Evolutionary conservation across 192 early-diverging fungal species (phyloP).

Genomic region (Glomus cerebriforme): DNA sequence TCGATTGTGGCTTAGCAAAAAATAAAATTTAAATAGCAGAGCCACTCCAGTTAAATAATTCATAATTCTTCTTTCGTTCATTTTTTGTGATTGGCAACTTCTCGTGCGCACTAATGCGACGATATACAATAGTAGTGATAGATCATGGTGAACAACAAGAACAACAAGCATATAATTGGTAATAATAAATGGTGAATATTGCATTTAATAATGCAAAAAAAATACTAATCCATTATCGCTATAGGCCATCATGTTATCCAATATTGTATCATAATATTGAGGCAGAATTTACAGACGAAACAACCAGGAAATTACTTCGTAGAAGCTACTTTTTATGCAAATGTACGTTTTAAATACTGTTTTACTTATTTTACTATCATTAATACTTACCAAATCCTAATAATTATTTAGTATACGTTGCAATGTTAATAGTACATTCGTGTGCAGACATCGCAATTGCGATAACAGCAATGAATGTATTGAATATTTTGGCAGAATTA

Average conservation of each 20-base stretch:
- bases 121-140: neutral
- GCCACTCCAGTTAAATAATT: too few relatives aligned
- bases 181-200: neutral
- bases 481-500: neutral
- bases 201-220: too few relatives aligned
- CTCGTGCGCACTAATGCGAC: neutral
- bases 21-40: too few relatives aligned
- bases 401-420: constrained; percentile 1
- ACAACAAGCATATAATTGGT: neutral
- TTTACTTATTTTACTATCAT: too few relatives aligned
- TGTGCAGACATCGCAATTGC: neutral
- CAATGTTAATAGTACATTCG: neutral
- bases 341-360: neutral
- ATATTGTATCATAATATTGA: constrained; percentile 14
- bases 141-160: neutral
- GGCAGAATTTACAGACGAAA: neutral
- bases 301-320: neutral
- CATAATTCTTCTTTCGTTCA: too few relatives aligned
- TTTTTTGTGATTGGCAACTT: too few relatives aligned
- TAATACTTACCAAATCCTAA: too few relatives aligned
- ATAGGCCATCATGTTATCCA: constrained; percentile 11
- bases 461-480: neutral
- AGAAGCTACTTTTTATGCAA: neutral
- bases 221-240: too few relatives aligned
- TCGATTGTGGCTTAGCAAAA: too few relatives aligned